Conservation (phyloP, 2,329 filamentous ascomycete genomes). For the Cadophora sp. region DNA sequence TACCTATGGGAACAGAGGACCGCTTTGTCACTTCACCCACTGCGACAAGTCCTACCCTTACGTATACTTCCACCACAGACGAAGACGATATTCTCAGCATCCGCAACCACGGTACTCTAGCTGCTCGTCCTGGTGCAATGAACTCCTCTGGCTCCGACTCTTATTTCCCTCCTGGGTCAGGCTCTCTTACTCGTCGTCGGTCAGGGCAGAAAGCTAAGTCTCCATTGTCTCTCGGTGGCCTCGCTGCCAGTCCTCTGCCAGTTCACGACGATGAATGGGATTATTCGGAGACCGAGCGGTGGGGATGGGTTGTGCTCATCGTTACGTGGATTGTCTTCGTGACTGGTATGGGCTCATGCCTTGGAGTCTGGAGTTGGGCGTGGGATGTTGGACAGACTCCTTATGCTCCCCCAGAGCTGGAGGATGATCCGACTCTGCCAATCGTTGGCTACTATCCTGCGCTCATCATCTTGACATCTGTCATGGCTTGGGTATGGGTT, state of each 20-base stretch:
- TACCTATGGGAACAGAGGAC: conserved; percentile 43
- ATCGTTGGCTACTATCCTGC: conserved; percentile 98
- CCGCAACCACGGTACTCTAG: conserved; percentile 53
- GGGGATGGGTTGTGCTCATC: conserved; percentile 92
- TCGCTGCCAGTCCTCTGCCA: conserved; percentile 56
- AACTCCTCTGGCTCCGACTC: conserved; percentile 67
- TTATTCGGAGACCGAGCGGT: conserved; percentile 95
- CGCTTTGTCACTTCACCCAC: conserved; percentile 43
- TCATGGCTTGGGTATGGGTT: conserved; percentile 99
- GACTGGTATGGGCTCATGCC: conserved; percentile 92
- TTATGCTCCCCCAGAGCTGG: conserved; percentile 92
- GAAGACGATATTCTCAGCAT: conserved; percentile 81
- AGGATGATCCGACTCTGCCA: conserved; percentile 92
- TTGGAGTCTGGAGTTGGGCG: conserved; percentile 97
- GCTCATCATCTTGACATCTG: conserved; percentile 86
- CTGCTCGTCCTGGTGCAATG: conserved; percentile 46
- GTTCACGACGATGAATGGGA: conserved; percentile 72
- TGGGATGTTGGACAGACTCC: conserved; percentile 98
- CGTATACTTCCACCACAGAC: conserved; percentile 78
- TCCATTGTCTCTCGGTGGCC: conserved; percentile 62
- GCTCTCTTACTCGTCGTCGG: conserved; percentile 45
- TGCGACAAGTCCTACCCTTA: conserved; percentile 60
- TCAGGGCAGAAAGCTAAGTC: conserved; percentile 56
- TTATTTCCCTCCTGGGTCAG: conserved; percentile 59
- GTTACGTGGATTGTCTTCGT: conserved; percentile 97